Base-by-base conservation (phyloP, 129 eudicot genomes). In the Flaveria bidentis region DNA sequence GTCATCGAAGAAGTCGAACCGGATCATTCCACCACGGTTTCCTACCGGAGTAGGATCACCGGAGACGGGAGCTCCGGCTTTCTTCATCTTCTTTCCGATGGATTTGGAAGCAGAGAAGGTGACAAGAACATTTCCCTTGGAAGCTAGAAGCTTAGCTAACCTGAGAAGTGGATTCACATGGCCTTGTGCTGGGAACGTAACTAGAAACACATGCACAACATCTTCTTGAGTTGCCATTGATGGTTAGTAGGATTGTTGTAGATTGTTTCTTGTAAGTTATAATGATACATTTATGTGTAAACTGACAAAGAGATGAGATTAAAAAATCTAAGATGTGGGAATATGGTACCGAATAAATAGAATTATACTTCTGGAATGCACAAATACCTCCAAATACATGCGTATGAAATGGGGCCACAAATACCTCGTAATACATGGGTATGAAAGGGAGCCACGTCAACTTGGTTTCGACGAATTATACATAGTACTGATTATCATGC, bases 1-100 rank as follows among this genome's bases (percentile, higher is more conserved):
- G 46, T 90, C 98, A 4, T 86, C 87, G 23, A 93, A 82, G 72
- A 93, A 93, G 56, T 93, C 90, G 66, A 93, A 93, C 4, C 88
- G 60, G 76, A 93, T 85, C 80, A 78, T 57, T 12, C 98, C 95
- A 4, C 78, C 83, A 10, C n/a, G 1, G 46, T 69, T 75, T 15
- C 93, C 93, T 0, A 77, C 82, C 3, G 87, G 88, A 41, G 85
- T 83, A 0, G 87, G 90, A 17, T 84, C 74, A 22, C 75, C 71
- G 8, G 82, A 41, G 42, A 71, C 77, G 6, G 60, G 11, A 0
- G 76, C 23, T 25, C 77, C 82, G 45, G 76, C 82, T 71, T 79
- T 71, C 30, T 77, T 76, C 74, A 82, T 64, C 45, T 64, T 77
- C 10, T 68, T 70, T 15, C 81, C 81, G 30, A 70, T 70, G 42